Base-by-base conservation (phyloP, 768 basidiomycete genomes). In the Sutorius australiensis region DNA sequence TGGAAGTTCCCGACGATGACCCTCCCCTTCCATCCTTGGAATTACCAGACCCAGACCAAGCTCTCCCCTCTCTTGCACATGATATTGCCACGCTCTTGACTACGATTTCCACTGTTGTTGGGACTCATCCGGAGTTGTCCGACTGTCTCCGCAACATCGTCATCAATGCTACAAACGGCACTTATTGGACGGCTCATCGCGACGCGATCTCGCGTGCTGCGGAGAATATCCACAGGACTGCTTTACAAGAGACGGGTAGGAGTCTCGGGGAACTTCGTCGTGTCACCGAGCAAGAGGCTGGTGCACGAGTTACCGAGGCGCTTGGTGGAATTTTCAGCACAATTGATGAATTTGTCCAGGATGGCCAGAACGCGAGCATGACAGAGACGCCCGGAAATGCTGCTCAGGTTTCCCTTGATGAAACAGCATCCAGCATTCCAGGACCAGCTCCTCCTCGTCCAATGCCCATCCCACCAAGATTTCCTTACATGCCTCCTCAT, bases 171-270 rank as follows among this genome's bases (percentile, higher is more conserved):
- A 73, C 77, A 6, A 80, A 73, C 46, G 89, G 87, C 21, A 73
- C 78, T 9, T 91, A 92, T 63, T 92, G 86, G 87, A 67, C 72
- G 33, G 67, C 76, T 28, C 86, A 89, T 60, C 80, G 84, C 44
- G 78, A 80, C 9, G 72, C 79, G 3, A 67, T 89, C 40, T 77
- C 81, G 8, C 78, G 80, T 19, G 80, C 82, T 17, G 83, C 81
- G 4, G 77, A 79, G 32, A 75, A 78, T 33, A 61, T 86, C 8
- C 75, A 78, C 14, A 80, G 77, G 48, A 72, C 72, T 42, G 74
- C 80, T 2, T 58, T 74, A 40, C 60, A 70, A 30, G 70, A 72
- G 44, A 64, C 70, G 16, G 67, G 70, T 8, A 65, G 68, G 40
- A 71, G 75, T n/a, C 67, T 79, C 0, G 75, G 74, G 31, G 75